Evolutionary conservation across 495 filamentous ascomycete species (phyloP), one percentile per base, ranked within the genome.

Genomic region (Penicillium argentinense): DNA sequence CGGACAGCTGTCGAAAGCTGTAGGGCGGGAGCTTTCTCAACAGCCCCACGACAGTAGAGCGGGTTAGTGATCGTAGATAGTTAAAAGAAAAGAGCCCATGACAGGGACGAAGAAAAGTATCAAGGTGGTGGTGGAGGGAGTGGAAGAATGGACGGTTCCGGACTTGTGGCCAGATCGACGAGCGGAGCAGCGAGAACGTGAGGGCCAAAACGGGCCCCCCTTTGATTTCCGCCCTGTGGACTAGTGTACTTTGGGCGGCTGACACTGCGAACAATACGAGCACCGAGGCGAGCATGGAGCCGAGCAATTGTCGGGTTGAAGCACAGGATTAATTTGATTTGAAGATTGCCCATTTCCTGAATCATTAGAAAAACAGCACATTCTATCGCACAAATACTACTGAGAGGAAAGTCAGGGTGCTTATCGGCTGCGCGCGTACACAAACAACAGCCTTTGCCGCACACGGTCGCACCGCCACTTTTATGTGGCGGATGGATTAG

Each of bases 61-160:
- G n/a, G 54, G 58, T 67, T 67, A 76, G 69, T 57, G 64, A 71
- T 63, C 64, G 69, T 63, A 54, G 55, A 53, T 49, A 52, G 55
- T 48, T 25, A 49, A 65, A 48, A 60, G 41, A 45, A 54, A 48
- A 59, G 43, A 47, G 59, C 63, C 69, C 71, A 73, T 73, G 53
- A 63, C 64, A 68, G 62, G 55, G 49, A 26, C 30, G 54, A 50
- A 52, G 34, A 40, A 55, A 50, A 45, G 41, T 40, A 25, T 16
- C 23, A 37, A 45, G 47, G 51, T 45, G 55, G 42, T 21, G 33
- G 21, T 36, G 33, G 33, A 34, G 32, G 14, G 32, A 34, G 47
- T 53, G 56, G 63, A 58, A 55, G 53, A 55, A 57, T 54, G 64
- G 58, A 60, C 62, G 62, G 56, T 64, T 66, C 56, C 64, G 62